Evolutionary conservation across 1,139 yeast genomes (phyloP).

Genomic region (Zygosaccharomyces sapae): DNA sequence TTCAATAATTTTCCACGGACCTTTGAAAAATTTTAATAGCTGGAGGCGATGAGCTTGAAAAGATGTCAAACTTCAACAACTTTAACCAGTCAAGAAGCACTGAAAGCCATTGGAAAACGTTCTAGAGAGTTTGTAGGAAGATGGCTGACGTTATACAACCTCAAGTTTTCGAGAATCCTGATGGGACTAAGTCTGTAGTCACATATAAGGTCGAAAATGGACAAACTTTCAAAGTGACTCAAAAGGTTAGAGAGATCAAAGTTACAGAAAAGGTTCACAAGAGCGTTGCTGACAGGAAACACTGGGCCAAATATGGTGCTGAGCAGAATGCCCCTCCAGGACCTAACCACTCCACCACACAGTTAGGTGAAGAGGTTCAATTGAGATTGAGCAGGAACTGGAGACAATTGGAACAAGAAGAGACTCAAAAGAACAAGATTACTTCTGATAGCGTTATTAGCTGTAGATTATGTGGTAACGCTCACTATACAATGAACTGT

Average conservation of each 20-base stretch:
- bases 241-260: constrained; percentile 69
- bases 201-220: constrained; percentile 77
- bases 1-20: constrained; percentile 7
- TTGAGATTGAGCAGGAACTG: constrained; percentile 66
- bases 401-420: constrained; percentile 64
- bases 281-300: constrained; percentile 64
- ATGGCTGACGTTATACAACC: constrained; percentile 55
- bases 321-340: constrained; percentile 77
- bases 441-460: constrained; percentile 51
- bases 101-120: constrained; percentile 4
- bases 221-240: constrained; percentile 82
- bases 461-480: constrained; percentile 93
- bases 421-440: constrained; percentile 53
- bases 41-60: constrained; percentile 5
- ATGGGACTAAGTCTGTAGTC: constrained; percentile 86
- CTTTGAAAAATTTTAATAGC: constrained; percentile 5
- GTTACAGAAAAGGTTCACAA: constrained; percentile 82
- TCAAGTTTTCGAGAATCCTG: constrained; percentile 69
- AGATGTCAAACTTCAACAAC: not conserved
- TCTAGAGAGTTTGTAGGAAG: not conserved
- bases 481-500: constrained; percentile 92
- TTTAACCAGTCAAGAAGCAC: not conserved
- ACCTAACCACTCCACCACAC: constrained; percentile 85
- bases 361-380: constrained; percentile 77
- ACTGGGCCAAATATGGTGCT: constrained; percentile 78